These are phyloP conservation scores for Aureobasidium uvarum DNA, from an alignment of 2,329 filamentous ascomycete genomes.

Conservation along the genomic window DNA sequence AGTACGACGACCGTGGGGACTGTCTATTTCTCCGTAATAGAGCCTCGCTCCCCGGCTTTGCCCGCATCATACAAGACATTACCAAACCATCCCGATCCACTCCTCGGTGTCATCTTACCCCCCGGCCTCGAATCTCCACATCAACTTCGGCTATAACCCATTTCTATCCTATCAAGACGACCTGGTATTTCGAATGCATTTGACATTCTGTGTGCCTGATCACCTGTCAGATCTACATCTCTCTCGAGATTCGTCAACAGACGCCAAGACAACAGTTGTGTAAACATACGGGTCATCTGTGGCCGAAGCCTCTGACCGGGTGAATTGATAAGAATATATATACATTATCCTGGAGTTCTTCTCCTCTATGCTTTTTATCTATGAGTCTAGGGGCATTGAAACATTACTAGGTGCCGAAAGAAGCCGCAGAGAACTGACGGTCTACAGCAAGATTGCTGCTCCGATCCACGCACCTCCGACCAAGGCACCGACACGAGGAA, in stretches of 20 bases:
- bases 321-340: constrained; percentile 12
- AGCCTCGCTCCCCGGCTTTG: constrained; percentile 4
- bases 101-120: neutral
- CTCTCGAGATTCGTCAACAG: neutral
- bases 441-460: constrained; percentile 17
- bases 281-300: constrained; percentile 11
- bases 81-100: constrained; percentile 5
- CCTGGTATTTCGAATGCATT: neutral
- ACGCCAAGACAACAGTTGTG: neutral
- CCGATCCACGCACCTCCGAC: constrained; percentile 5
- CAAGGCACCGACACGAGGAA: neutral
- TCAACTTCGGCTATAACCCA: neutral
- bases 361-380: constrained; percentile 11
- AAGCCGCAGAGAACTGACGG: neutral
- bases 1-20: neutral
- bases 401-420: neutral
- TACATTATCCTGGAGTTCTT: constrained; percentile 6
- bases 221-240: neutral
- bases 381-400: neutral
- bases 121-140: constrained; percentile 2
- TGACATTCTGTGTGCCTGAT: neutral
- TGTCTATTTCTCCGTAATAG: constrained; percentile 12
- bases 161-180: neutral
- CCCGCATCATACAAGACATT: constrained; percentile 4
- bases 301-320: neutral